These are phyloP conservation scores for Haematococcus lacustris DNA, from an alignment of 139 green algal genomes.

Conservation along the genomic window DNA sequence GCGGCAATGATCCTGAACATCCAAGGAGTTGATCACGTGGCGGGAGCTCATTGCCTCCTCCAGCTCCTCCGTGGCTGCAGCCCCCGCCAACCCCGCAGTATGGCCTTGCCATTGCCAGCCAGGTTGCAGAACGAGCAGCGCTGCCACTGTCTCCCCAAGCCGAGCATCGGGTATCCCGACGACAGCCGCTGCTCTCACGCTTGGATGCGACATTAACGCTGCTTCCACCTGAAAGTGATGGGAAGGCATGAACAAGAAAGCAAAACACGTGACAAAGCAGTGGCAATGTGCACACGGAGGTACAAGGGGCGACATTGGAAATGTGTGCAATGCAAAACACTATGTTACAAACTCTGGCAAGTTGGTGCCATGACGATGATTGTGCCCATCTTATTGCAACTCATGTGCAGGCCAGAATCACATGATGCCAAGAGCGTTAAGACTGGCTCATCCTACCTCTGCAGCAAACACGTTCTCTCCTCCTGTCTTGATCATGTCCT, in stretches of 20 bases:
- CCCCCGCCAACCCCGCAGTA: not conserved
- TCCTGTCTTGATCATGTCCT: slow-evolving; percentile 86
- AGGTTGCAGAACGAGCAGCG: not conserved
- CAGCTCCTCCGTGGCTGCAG: not conserved
- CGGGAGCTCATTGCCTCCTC: not conserved
- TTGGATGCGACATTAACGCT: slow-evolving; percentile 41
- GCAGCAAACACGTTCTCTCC: slow-evolving; percentile 82
- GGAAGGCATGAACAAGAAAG: not conserved
- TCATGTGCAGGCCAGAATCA: slow-evolving; percentile 12
- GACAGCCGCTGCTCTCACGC: slow-evolving; percentile 61
- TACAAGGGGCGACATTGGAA: too few species aligned
- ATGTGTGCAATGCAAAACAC: not conserved
- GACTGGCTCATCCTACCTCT: slow-evolving; percentile 52
- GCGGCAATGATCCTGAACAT: not conserved
- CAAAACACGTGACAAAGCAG: not conserved
- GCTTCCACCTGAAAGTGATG: slow-evolving; percentile 42
- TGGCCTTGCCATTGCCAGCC: not conserved
- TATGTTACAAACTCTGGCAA: not conserved
- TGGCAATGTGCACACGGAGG: too few species aligned
- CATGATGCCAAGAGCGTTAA: not conserved
- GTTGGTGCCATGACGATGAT: not conserved
- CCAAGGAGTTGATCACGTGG: not conserved
- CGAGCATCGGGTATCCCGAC: slow-evolving; percentile 68
- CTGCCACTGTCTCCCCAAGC: slow-evolving; percentile 52
- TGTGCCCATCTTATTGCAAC: not conserved